A percentile compares a stretch with the other conserved stretches of the same genome.
These are phyloP conservation scores for Lathyrus tuberosus DNA, from an alignment of 306 rosid genomes.

Conservation along the genomic window DNA sequence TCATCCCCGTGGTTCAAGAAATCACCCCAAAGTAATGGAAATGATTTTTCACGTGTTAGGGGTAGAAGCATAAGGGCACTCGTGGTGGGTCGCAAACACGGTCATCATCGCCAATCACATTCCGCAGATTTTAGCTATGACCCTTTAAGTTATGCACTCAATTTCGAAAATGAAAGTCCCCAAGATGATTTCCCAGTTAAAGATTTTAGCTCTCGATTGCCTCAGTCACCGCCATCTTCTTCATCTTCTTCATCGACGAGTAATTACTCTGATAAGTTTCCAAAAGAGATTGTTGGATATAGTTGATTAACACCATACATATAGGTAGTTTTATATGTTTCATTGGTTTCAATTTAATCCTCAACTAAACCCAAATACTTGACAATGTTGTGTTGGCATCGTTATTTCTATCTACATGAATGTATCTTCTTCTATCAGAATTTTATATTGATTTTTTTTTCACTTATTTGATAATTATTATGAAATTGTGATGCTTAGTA, in stretches of 20 bases:
- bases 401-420: background rate
- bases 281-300: slow-evolving; percentile 24
- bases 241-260: background rate
- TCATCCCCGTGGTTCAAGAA: slow-evolving; percentile 10
- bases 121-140: slow-evolving; percentile 52
- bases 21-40: background rate
- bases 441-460: background rate
- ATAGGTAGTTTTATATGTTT: background rate
- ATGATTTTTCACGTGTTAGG: background rate
- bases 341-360: background rate
- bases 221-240: slow-evolving; percentile 13
- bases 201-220: slow-evolving; percentile 39
- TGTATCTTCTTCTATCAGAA: background rate
- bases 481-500: background rate
- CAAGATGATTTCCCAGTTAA: slow-evolving; percentile 23
- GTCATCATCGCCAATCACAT: slow-evolving; percentile 25
- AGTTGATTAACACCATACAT: background rate
- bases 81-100: background rate
- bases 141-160: slow-evolving; percentile 50
- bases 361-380: background rate
- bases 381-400: background rate
- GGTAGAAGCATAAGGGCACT: slow-evolving; percentile 17
- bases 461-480: background rate
- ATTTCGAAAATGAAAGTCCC: slow-evolving; percentile 42
- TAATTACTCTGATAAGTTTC: background rate